phyloP scores from a whole-genome alignment of 2,329 filamentous ascomycete genomes.

The Ophidiomyces ophidiicola region DNA sequence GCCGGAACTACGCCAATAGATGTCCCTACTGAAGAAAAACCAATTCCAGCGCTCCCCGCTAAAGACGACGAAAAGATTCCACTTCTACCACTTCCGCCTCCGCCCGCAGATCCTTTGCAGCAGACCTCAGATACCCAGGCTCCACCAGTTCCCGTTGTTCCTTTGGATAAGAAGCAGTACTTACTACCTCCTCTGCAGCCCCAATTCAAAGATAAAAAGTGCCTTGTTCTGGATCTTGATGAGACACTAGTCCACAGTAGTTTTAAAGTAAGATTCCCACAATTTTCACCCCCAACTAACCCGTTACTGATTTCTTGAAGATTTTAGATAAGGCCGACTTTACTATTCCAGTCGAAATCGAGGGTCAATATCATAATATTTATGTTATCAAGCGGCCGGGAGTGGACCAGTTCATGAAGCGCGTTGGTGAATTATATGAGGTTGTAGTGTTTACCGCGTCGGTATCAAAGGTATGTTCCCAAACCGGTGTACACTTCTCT shows the following conservation, averaged over 20 bases:
- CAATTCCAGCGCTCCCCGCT: slow-evolving; percentile 31
- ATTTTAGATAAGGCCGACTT: slow-evolving; percentile 97
- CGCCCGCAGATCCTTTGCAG: slow-evolving; percentile 37
- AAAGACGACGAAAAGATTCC: slow-evolving; percentile 37
- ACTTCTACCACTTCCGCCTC: slow-evolving; percentile 41
- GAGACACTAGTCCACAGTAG: slow-evolving; percentile 97
- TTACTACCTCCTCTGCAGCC: slow-evolving; percentile 72
- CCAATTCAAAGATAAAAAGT: slow-evolving; percentile 77
- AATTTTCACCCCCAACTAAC: slow-evolving; percentile 13
- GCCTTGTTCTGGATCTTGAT: slow-evolving; percentile 85
- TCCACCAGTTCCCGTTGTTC: slow-evolving; percentile 33
- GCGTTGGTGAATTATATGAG: slow-evolving; percentile 93
- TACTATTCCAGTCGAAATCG: slow-evolving; percentile 96
- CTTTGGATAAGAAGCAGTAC: slow-evolving; percentile 47
- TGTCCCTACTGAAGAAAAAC: slow-evolving; percentile 38
- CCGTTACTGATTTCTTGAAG: slow-evolving; percentile 37
- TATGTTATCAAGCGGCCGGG: slow-evolving; percentile 99
- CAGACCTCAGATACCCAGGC: slow-evolving; percentile 29
- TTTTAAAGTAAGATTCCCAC: slow-evolving; percentile 59
- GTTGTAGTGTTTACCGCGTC: slow-evolving; percentile 98
- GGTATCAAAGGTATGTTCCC: slow-evolving; percentile 69
- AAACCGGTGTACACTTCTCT: neutral
- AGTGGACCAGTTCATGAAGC: slow-evolving; percentile 97
- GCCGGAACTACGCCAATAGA: slow-evolving; percentile 43
- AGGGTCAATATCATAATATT: slow-evolving; percentile 97